Conservation (phyloP, 2,329 filamentous ascomycete genomes). For the Blumeria graminis region DNA sequence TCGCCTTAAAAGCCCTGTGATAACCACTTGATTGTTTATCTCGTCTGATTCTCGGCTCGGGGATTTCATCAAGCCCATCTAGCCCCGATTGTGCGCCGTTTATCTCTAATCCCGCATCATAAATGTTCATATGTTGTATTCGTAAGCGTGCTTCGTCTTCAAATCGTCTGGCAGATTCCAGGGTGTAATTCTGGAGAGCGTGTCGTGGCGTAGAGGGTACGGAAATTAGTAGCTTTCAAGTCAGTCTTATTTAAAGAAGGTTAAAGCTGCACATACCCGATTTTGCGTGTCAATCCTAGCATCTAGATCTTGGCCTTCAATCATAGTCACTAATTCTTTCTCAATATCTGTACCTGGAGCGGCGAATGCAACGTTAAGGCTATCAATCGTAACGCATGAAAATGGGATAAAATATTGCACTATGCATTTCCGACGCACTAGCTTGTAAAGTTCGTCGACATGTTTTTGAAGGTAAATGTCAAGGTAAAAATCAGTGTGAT, state of each 20-base stretch:
- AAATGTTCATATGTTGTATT: conserved; percentile 52
- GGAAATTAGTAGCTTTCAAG: conserved; percentile 41
- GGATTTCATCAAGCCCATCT: no score
- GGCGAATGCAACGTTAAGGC: conserved; percentile 55
- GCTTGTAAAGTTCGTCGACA: conserved; percentile 41
- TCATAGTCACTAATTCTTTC: conserved; percentile 55
- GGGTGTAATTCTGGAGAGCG: conserved; percentile 43
- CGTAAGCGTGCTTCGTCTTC: conserved; percentile 53
- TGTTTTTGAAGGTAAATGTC: conserved; percentile 68
- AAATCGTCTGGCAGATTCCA: conserved; percentile 45
- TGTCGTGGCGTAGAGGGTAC: conserved; percentile 40
- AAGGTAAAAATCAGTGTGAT: conserved; percentile 67
- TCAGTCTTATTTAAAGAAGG: conserved; percentile 4
- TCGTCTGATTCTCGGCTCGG: no score
- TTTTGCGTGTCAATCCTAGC: conserved; percentile 72
- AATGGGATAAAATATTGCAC: conserved; percentile 83
- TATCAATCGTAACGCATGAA: conserved; percentile 59
- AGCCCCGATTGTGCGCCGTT: background rate
- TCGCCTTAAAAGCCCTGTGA: no score
- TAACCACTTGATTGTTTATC: no score
- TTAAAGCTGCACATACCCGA: conserved; percentile 21
- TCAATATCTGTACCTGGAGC: conserved; percentile 37
- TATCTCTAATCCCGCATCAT: conserved; percentile 52
- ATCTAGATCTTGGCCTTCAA: conserved; percentile 43
- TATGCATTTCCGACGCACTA: conserved; percentile 75